phyloP scores from a whole-genome alignment of 306 rosid species.

The Crotalaria pallida region DNA sequence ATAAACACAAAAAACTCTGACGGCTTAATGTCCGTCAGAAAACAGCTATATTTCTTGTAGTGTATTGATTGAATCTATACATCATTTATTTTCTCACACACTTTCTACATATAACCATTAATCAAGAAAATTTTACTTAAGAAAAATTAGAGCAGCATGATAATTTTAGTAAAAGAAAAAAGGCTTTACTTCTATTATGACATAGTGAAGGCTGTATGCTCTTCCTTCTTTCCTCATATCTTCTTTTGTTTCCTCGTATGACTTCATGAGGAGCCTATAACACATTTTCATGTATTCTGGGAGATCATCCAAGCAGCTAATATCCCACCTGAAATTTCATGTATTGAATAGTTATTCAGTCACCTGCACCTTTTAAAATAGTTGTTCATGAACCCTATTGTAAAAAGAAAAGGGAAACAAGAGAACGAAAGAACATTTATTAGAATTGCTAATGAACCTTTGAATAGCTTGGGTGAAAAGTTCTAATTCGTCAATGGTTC shows the following conservation, averaged over 20 bases:
- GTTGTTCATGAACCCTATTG: too few species aligned
- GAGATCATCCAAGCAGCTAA: slow-evolving; percentile 14
- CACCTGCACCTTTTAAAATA: too few species aligned
- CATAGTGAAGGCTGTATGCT: background rate
- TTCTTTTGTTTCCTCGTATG: slow-evolving; percentile 25
- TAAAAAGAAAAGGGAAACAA: background rate
- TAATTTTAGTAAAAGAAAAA: too few species aligned
- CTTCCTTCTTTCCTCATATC: slow-evolving; percentile 19
- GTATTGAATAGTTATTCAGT: background rate
- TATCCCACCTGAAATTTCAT: slow-evolving; percentile 22
- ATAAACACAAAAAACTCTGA: too few species aligned
- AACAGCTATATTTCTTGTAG: too few species aligned
- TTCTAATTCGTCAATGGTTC: slow-evolving; percentile 45
- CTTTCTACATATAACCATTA: too few species aligned
- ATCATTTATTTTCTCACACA: too few species aligned
- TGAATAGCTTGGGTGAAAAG: slow-evolving; percentile 35
- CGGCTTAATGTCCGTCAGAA: too few species aligned
- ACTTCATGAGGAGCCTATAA: background rate
- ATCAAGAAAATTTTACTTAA: too few species aligned
- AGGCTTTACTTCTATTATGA: too few species aligned
- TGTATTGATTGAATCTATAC: too few species aligned
- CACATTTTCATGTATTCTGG: slow-evolving; percentile 22
- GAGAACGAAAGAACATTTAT: background rate
- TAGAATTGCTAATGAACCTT: slow-evolving; percentile 21
- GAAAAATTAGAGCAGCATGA: too few species aligned